These are phyloP conservation scores for Castanea crenata DNA, from an alignment of 306 rosid genomes.

Conservation along the genomic window DNA sequence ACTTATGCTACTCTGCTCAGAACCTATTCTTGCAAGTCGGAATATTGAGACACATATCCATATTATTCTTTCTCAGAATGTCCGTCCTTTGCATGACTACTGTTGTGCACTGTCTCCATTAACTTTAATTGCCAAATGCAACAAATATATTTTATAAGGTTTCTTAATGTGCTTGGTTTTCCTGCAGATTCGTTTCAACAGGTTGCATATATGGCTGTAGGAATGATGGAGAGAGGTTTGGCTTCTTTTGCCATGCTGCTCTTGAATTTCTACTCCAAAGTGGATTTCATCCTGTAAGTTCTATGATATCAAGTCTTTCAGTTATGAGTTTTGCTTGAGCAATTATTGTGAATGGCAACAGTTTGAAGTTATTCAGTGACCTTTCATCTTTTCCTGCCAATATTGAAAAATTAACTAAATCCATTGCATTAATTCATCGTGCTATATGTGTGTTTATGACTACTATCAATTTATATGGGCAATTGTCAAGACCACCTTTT, in stretches of 20 bases:
- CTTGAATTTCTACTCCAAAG: conserved; percentile 84
- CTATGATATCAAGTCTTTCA: not conserved
- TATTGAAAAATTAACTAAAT: not conserved
- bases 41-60: not conserved
- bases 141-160: conserved; percentile 15
- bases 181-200: conserved; percentile 58
- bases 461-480: not conserved
- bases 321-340: not conserved
- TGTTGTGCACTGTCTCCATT: conserved; percentile 5
- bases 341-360: not conserved
- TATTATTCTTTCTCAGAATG: conserved; percentile 2
- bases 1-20: not conserved
- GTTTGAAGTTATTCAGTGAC: not conserved
- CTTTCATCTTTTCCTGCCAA: not conserved
- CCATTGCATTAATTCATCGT: not conserved
- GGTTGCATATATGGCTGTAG: conserved; percentile 88
- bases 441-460: not conserved
- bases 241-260: conserved; percentile 91
- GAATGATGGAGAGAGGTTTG: conserved; percentile 88
- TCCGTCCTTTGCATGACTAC: conserved; percentile 7
- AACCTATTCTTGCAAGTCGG: conserved; percentile 1
- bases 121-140: conserved; percentile 19
- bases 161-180: conserved; percentile 5
- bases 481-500: not conserved
- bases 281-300: conserved; percentile 92